phyloP scores from a whole-genome alignment of 179 eudicot species.

The Monotropa hypopitys region DNA sequence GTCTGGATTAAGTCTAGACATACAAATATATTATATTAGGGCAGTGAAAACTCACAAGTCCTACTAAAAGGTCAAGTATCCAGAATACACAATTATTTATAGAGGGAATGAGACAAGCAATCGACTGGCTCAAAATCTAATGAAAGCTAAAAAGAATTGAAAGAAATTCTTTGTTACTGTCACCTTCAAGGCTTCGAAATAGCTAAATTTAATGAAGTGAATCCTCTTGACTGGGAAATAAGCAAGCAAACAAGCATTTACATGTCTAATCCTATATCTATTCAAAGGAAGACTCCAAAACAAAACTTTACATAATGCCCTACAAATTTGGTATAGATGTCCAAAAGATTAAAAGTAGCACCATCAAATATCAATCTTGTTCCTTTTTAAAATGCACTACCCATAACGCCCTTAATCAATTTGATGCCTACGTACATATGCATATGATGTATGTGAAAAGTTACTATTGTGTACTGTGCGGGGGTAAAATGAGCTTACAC shows the following conservation, averaged over 20 bases:
- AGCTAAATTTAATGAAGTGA: not conserved
- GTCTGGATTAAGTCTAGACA: not conserved
- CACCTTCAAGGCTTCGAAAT: not conserved
- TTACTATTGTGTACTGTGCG: too few relatives aligned
- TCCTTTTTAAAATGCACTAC: too few relatives aligned
- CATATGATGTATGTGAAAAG: too few relatives aligned
- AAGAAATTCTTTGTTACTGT: not conserved
- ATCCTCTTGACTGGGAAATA: not conserved
- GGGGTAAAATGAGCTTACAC: too few relatives aligned
- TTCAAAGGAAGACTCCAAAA: too few relatives aligned
- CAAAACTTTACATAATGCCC: too few relatives aligned
- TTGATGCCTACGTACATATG: too few relatives aligned
- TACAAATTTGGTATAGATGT: too few relatives aligned
- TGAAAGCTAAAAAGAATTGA: not conserved
- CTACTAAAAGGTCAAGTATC: not conserved
- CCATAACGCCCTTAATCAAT: too few relatives aligned
- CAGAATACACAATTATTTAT: not conserved
- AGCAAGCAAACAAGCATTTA: not conserved
- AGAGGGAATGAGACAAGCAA: not conserved
- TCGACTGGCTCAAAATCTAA: not conserved
- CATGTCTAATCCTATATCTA: too few relatives aligned
- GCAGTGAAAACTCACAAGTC: not conserved
- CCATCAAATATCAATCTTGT: too few relatives aligned
- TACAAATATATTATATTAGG: not conserved
- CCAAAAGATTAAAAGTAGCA: too few relatives aligned